Percentiles rank a stretch among this genome's conserved stretches.
Conservation (phyloP, 495 filamentous ascomycete genomes). For the Neurospora africana region DNA sequence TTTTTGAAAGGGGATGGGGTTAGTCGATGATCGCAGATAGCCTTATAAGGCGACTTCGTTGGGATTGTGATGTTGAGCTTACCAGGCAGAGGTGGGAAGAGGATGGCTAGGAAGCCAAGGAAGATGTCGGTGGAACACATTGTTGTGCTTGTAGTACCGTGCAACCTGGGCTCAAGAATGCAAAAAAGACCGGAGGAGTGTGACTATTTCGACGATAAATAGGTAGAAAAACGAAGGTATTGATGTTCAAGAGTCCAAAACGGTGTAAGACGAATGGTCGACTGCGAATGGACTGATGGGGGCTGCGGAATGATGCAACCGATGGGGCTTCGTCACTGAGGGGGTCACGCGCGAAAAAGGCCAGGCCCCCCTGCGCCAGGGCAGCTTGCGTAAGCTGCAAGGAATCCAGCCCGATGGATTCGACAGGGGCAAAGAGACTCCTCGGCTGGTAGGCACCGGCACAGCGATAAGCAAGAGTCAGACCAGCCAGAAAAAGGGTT, state of each 20-base stretch:
- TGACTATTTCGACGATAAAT: neutral
- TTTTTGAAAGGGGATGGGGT: neutral
- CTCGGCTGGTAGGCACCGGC: neutral
- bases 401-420: neutral
- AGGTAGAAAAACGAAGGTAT: neutral
- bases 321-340: neutral
- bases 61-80: conserved; percentile 20
- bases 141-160: neutral
- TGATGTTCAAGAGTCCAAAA: neutral
- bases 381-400: neutral
- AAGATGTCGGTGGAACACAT: conserved; percentile 74
- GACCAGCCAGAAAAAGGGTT: neutral
- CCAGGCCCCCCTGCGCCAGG: neutral
- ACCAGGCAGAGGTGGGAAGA: conserved; percentile 93
- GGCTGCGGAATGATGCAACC: neutral
- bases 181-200: neutral
- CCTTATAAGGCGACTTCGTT: neutral
- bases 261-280: neutral
- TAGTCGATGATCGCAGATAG: conserved; percentile 3
- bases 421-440: neutral
- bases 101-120: conserved; percentile 74
- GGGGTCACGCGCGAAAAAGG: neutral
- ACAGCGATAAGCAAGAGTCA: neutral
- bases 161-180: neutral
- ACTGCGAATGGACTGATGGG: neutral